phyloP scores from a whole-genome alignment of 495 filamentous ascomycete genomes.

The Aspergillus avenaceus region DNA sequence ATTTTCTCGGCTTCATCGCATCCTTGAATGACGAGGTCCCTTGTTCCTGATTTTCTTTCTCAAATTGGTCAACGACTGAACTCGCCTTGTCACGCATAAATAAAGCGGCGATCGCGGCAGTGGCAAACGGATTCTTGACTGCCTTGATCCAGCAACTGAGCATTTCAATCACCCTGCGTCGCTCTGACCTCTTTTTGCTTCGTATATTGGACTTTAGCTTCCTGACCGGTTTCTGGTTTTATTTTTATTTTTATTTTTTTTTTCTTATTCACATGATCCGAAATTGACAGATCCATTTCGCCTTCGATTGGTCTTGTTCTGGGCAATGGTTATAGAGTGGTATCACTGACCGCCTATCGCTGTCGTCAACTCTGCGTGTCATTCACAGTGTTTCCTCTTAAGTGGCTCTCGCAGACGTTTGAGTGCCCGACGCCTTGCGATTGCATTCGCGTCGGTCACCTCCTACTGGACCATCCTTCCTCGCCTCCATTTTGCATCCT shows the following conservation, averaged over 20 bases:
- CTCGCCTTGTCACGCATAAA: background rate
- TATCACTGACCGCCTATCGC: constrained; percentile 18
- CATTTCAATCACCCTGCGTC: background rate
- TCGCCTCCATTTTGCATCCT: constrained; percentile 7
- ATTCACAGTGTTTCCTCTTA: background rate
- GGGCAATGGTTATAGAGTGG: too few relatives aligned
- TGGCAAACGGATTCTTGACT: constrained; percentile 1
- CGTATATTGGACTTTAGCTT: background rate
- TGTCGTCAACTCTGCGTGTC: constrained; percentile 4
- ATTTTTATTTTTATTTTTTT: background rate
- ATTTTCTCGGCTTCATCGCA: background rate
- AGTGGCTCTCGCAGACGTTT: constrained; percentile 4
- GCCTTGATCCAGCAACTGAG: background rate
- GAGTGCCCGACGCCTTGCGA: constrained; percentile 23
- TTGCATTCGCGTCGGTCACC: background rate
- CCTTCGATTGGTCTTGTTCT: background rate
- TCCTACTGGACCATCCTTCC: background rate
- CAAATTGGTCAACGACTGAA: too few relatives aligned
- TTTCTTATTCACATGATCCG: constrained; percentile 1
- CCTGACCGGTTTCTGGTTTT: background rate
- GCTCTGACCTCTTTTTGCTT: background rate
- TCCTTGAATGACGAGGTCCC: background rate
- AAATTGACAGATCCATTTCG: background rate
- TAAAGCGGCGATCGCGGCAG: constrained; percentile 2
- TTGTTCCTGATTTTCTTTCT: background rate